A percentile compares a stretch with the other conserved stretches of the same genome.
Evolutionary conservation across 352 stramenopile genomes (phyloP).

Genomic region (Globisporangium parvum): DNA sequence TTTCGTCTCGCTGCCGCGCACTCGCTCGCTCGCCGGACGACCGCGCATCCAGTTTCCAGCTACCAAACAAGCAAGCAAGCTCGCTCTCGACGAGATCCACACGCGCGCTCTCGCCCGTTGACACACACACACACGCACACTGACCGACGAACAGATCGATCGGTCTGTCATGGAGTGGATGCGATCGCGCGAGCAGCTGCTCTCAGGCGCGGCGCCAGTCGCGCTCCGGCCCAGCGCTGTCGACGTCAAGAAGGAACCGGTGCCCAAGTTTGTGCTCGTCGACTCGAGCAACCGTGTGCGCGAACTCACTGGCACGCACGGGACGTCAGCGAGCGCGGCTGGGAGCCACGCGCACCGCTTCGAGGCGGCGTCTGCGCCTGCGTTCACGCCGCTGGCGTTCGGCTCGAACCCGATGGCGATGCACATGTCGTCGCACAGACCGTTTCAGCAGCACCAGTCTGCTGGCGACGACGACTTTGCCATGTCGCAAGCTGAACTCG

Average conservation of each 20-base stretch:
- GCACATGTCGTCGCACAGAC: constrained; percentile 10
- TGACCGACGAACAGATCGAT: no score
- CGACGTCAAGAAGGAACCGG: constrained; percentile 16
- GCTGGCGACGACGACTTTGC: constrained; percentile 24
- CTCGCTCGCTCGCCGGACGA: neutral
- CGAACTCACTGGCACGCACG: constrained; percentile 44
- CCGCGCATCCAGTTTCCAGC: neutral
- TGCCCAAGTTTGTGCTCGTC: constrained; percentile 63
- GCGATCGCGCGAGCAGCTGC: constrained; percentile 37
- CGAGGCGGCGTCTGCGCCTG: constrained; percentile 3
- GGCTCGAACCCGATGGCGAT: constrained; percentile 18
- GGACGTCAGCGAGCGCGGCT: neutral
- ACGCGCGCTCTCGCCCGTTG: neutral
- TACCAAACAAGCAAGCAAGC: neutral
- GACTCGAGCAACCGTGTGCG: constrained; percentile 69
- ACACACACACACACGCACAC: neutral
- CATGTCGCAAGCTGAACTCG: constrained; percentile 41
- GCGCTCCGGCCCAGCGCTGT: constrained; percentile 4
- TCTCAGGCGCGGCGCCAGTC: constrained; percentile 21
- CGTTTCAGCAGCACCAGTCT: neutral
- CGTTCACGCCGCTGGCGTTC: constrained; percentile 7
- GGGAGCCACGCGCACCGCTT: neutral
- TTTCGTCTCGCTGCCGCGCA: constrained; percentile 11
- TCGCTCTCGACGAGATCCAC: neutral
- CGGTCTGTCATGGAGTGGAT: constrained; percentile 45